A percentile compares a stretch with the other conserved stretches of the same genome.
phyloP scores from a whole-genome alignment of 192 early-diverging fungal genomes.

The Linnemannia zychae region DNA sequence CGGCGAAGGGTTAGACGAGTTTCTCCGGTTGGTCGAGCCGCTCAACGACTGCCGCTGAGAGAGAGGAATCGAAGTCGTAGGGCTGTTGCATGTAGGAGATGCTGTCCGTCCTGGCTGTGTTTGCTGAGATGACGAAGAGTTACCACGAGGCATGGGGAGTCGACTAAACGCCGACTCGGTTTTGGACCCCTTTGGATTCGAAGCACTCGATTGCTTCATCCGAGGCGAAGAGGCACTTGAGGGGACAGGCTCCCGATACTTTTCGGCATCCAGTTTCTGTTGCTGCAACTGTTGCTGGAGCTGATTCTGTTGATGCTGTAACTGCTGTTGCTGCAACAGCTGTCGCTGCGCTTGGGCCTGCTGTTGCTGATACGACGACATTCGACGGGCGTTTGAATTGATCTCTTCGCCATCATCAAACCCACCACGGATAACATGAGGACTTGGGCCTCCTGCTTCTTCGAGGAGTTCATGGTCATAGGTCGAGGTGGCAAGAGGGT shows the following conservation, averaged over 20 bases:
- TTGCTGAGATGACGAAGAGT: slow-evolving; percentile 1
- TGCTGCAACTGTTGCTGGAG: slow-evolving; percentile 26
- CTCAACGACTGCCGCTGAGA: slow-evolving; percentile 36
- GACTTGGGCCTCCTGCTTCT: slow-evolving; percentile 19
- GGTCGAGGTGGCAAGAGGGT: slow-evolving; percentile 35
- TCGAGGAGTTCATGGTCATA: slow-evolving; percentile 48
- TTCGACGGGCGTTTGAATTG: slow-evolving; percentile 1
- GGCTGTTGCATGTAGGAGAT: slow-evolving; percentile 25
- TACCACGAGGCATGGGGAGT: slow-evolving; percentile 40
- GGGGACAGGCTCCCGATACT: slow-evolving; percentile 40
- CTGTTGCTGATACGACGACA: slow-evolving; percentile 1
- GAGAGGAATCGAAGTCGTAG: slow-evolving; percentile 18
- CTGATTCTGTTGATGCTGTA: slow-evolving; percentile 39
- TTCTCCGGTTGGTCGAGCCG: slow-evolving; percentile 29
- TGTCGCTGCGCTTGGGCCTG: neutral
- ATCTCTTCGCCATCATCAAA: slow-evolving; percentile 61
- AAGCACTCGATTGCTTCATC: slow-evolving; percentile 38
- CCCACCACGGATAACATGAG: slow-evolving; percentile 28
- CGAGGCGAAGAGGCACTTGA: slow-evolving; percentile 14
- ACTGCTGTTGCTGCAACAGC: slow-evolving; percentile 42
- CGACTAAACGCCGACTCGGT: slow-evolving; percentile 44
- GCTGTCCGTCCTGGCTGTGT: slow-evolving; percentile 12
- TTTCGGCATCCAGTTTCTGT: slow-evolving; percentile 33
- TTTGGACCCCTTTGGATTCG: slow-evolving; percentile 29
- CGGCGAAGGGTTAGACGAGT: slow-evolving; percentile 41